Percentiles rank a stretch among this genome's conserved stretches.
These are phyloP conservation scores for Cladorrhinum sp. DNA, from an alignment of 2,329 filamentous ascomycete species.

Conservation along the genomic window DNA sequence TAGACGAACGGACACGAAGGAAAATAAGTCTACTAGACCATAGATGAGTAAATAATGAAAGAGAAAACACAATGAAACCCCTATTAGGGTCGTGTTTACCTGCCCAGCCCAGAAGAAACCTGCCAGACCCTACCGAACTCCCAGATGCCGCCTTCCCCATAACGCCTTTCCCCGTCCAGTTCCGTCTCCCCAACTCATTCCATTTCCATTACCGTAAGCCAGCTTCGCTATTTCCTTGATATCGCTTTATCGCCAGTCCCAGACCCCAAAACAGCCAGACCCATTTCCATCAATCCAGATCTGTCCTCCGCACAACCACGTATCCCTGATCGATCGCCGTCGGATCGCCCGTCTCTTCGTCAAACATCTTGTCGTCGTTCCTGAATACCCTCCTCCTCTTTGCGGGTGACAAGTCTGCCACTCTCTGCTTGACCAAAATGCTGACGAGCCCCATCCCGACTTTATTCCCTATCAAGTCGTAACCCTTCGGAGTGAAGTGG, in stretches of 20 bases:
- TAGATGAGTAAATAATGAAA: constrained; percentile 10
- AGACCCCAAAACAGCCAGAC: no score
- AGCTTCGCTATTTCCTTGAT: background rate
- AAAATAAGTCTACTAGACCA: background rate
- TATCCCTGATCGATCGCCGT: constrained; percentile 49
- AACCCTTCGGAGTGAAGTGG: constrained; percentile 57
- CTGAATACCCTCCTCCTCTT: constrained; percentile 31
- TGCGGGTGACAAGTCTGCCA: constrained; percentile 13
- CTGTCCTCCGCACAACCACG: constrained; percentile 50
- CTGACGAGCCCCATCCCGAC: constrained; percentile 52
- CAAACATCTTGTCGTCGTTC: constrained; percentile 42
- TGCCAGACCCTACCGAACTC: no score
- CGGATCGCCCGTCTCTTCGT: constrained; percentile 50
- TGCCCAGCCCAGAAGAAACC: no score
- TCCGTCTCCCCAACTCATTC: no score
- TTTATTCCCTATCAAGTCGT: constrained; percentile 59
- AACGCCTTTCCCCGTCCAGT: no score
- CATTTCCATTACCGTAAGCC: no score
- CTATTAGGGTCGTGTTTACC: no score
- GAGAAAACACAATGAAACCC: no score
- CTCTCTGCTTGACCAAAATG: constrained; percentile 34
- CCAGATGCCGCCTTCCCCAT: no score
- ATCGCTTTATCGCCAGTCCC: background rate
- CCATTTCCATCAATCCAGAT: constrained; percentile 50
- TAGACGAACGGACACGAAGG: background rate